These are phyloP conservation scores for Carex kokanica DNA, from an alignment of 176 grass and related monocot genomes.

Conservation along the genomic window DNA sequence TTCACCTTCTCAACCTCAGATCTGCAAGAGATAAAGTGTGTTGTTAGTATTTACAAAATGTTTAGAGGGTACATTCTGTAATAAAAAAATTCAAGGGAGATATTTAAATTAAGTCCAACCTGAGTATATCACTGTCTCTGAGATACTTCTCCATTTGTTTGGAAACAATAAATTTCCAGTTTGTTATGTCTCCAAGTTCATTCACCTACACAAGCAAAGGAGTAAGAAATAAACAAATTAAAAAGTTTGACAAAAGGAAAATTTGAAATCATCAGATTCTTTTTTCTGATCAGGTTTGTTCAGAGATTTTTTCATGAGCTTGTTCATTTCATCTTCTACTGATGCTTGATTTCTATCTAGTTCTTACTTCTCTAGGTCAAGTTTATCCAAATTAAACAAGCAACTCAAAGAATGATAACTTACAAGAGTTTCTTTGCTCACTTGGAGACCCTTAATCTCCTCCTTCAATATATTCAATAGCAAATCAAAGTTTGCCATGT, in stretches of 20 bases:
- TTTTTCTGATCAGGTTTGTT: neutral
- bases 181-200: conserved; percentile 54
- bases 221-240: conserved; percentile 15
- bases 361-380: neutral
- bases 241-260: neutral
- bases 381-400: neutral
- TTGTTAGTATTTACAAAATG: neutral
- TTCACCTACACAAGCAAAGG: conserved; percentile 48
- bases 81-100: conserved; percentile 3
- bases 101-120: conserved; percentile 32
- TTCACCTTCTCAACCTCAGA: conserved; percentile 56
- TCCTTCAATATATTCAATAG: conserved; percentile 58
- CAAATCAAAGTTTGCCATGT: conserved; percentile 64
- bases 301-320: neutral
- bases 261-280: neutral
- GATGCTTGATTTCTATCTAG: neutral
- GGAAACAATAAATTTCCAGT: conserved; percentile 70
- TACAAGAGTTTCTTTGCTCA: conserved; percentile 47
- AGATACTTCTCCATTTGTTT: conserved; percentile 62
- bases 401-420: conserved; percentile 11
- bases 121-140: conserved; percentile 53
- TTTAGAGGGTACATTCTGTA: neutral
- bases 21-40: conserved; percentile 32
- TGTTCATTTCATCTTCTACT: neutral
- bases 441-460: conserved; percentile 69